Evolutionary conservation across 2,329 filamentous ascomycete species (phyloP).

Genomic region (Fusarium succisae): DNA sequence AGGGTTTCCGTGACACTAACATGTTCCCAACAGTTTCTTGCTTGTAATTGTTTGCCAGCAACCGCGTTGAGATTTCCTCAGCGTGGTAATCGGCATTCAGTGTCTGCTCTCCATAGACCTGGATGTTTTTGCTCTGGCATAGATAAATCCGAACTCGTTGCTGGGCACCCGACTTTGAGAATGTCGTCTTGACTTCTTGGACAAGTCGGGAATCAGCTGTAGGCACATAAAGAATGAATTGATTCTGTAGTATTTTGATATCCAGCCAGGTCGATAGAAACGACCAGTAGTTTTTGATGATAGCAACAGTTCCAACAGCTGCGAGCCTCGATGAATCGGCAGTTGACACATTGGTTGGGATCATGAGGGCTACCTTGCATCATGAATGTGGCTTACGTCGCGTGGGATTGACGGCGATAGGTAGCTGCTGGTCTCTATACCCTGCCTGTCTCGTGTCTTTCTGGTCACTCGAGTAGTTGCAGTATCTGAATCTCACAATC

Average conservation of each 20-base stretch:
- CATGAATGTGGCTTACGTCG: slow-evolving; percentile 18
- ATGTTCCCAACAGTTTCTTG: not conserved
- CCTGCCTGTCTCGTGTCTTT: not conserved
- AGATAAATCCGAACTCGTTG: slow-evolving; percentile 61
- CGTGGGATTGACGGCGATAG: slow-evolving; percentile 23
- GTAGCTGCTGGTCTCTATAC: not conserved
- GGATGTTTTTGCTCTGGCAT: slow-evolving; percentile 67
- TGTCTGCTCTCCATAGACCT: slow-evolving; percentile 56
- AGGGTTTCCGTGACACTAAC: slow-evolving; percentile 15
- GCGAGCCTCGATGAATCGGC: slow-evolving; percentile 6
- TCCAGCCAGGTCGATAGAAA: not conserved
- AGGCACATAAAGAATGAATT: slow-evolving; percentile 56
- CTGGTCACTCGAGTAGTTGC: not conserved
- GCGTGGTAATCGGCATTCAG: slow-evolving; percentile 60
- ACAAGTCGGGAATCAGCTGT: slow-evolving; percentile 68
- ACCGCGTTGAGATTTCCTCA: slow-evolving; percentile 44
- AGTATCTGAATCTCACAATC: not conserved
- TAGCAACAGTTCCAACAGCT: not conserved
- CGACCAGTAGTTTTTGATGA: not conserved
- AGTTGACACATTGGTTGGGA: slow-evolving; percentile 23
- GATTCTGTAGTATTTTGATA: not conserved
- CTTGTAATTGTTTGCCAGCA: slow-evolving; percentile 47
- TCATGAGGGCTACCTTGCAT: slow-evolving; percentile 7
- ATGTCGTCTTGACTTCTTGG: slow-evolving; percentile 63
- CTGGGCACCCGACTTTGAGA: slow-evolving; percentile 66